Base-by-base conservation (phyloP, 148 eudicot species). In the Suaeda aralocaspica region DNA sequence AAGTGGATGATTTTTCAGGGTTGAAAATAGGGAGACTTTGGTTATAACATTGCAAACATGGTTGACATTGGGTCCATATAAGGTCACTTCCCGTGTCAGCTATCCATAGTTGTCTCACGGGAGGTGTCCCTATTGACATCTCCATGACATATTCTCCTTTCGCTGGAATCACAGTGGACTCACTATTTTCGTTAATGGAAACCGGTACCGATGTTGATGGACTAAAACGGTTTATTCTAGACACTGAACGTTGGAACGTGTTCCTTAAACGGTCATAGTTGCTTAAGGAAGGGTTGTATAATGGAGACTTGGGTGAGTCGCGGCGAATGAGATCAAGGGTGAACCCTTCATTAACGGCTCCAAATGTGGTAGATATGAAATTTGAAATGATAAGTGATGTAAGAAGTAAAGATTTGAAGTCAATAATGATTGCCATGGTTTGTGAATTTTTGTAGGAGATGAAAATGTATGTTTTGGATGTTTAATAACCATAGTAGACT, bases 241-340 rank as follows among this genome's bases (percentile, higher is more conserved):
- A 64, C 2, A 69, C 26, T 0, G 89, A 85, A 41, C 84, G 81
- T 9, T 16, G 74, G 33, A 80, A 2, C 1, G 83, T 26, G 33
- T 72, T 51, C 11, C 70, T 36, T 4, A 85, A 14, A 2, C 80
- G 76, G 22, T 80, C 79, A 22, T 52, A 78, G 28, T 55, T 36
- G 52, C 68, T 46, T 6, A 58, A 30, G 41, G 80, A 74, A 9
- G 84, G 67, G 62, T 69, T 70, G 74, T 70, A 76, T 13, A 72
- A 67, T 0, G 88, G 88, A 24, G 86, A 85, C 1, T 9, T 41
- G 3, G 78, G 78, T 1, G 88, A 80, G 64, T 82, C 84, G 34
- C 84, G 89, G 70, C 83, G 86, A 41, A 85, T 78, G 67, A 85
- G 77, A 65, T 79, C 59, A 9, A 76, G 70, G 19, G 78, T 76